Base-by-base conservation (phyloP, 2,329 filamentous ascomycete species). In the Claviceps pazoutovae region DNA sequence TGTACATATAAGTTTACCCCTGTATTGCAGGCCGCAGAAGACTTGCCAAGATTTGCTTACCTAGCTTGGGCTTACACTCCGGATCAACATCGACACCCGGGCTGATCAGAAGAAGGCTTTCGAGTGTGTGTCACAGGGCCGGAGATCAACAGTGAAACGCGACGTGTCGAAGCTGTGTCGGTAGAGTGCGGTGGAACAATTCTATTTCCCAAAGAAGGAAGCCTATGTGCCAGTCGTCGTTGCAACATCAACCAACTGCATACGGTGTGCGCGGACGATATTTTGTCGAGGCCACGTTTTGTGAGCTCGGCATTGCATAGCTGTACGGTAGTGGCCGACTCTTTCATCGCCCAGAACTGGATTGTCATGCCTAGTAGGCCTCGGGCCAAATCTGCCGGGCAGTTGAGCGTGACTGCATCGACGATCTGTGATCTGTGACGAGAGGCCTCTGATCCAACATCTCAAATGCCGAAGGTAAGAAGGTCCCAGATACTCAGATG, bases 111-210 rank as follows among this genome's bases (percentile, higher is more conserved):
- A 34, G 17, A 36, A 19, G 37, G 6, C 46, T 17, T 2, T 49
- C 21, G 17, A 19, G 4, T 9, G 16, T 4, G 41, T 4, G 43
- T 43, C 14, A 34, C 43, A 13, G 23, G 43, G 8, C 34, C 39
- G 11, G 19, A 19, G 26, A 48, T 44, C 14, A 38, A 23, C 11
- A 21, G 37, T 30, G 41, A 26, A 34, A 3, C 14, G 14, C 13
- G 5, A 17, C 17, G 38, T 30, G 13, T 17, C 5, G 46, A 42
- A 5, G n/a, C n/a, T 19, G 47, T 14, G 36, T 17, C 17, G 46
- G 37, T 7, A 43, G 5, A 14, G 36, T 37, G 14, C 54, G 43
- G 47, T 53, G 55, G 26, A 51, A 56, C 0, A 62, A 55, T 9
- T 57, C 5, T 45, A 21, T 39, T 47, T 36, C 46, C 8, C 11